Evolutionary conservation across 805 yeast species (phyloP), one percentile per base, ranked within the genome.

Genomic region (Suhomyces prunicola): DNA sequence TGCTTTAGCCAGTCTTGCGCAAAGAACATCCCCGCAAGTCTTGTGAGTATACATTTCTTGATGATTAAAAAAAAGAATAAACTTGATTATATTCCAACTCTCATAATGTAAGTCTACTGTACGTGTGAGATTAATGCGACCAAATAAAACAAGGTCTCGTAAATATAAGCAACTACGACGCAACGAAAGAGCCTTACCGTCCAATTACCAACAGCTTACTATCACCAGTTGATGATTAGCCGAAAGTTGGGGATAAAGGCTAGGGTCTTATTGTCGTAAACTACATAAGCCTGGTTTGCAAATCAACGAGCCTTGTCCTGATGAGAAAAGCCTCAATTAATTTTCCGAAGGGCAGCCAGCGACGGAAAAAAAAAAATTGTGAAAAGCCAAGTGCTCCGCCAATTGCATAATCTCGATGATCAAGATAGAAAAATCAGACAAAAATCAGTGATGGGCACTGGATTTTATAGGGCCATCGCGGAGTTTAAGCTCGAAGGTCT

Each of bases 331-430:
- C 36, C 31, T 31, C n/a, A 1, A 31, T 31, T 4, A 31, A 12
- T 10, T 13, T 36, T 36, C 41, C 17, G 23, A 39, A 5, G n/a
- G 42, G 23, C 23, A 24, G 23, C 19, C 15, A 19, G 19, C 5
- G 7, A 39, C 3, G 4, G 12, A 15, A n/a, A 33, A 33, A 33
- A n/a, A 33, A 5, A n/a, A 33, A 9, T 33, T 33, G 9, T 7
- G 15, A n/a, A 13, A 5, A 9, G 36, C 36, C 36, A 13, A 33
- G 17, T 5, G 7, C 17, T 13, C 36, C 12, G 36, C 9, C 17
- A 33, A n/a, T 33, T 6, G 17, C 36, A 23, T 47, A 41, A 51
- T 51, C 52, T 50, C 27, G 52, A 50, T 50, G 46, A 50, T 50
- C 52, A 39, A 50, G 52, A 50, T 50, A 39, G 45, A 27, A 13